Base-by-base conservation (phyloP, 2,329 filamentous ascomycete species). In the Fusarium tupiense region DNA sequence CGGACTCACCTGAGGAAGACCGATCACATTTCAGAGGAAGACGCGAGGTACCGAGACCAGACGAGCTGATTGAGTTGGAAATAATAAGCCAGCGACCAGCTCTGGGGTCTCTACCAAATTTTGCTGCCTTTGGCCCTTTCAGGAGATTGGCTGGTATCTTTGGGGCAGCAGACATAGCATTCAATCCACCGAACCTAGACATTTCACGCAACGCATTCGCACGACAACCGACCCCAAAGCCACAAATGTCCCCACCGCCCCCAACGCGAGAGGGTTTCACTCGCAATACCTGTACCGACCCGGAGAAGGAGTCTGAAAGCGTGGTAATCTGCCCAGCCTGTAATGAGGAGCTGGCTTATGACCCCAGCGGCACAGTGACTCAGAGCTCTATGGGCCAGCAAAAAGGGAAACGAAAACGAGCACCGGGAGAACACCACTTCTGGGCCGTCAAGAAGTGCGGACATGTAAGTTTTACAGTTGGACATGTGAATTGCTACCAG, bases 391-490 rank as follows among this genome's bases (percentile, higher is more conserved):
- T 74, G 20, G 67, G 69, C 8, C 67, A 70, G 17, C 64, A 74
- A 0, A 83, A 77, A 72, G 72, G 72, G 8, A 87, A 84, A 44
- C 84, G 84, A 54, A 91, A 88, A 77, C 76, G 81, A 40, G 84
- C 87, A 26, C 83, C 85, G 12, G 88, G 87, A 29, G 95, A 97
- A 82, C 91, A 94, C 79, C 93, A 98, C 78, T 96, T 98, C 71
- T 98, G 95, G 95, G 92, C 96, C 2, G 88, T 96, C 41, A 98
- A 95, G 83, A 88, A 88, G 59, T 99, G 96, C 81, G 96, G 96
- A 73, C 96, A 99, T 85, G 96, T 98, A 88, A 80, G 87, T 47
- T 43, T 81, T 24, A 10, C n/a, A 47, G 16, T 31, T 53, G 43
- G 35, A 37, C 52, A 46, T 22, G 37, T 10, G 31, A 41, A 53